phyloP scores from a whole-genome alignment of 805 yeast species.

The Saturnispora dispora region DNA sequence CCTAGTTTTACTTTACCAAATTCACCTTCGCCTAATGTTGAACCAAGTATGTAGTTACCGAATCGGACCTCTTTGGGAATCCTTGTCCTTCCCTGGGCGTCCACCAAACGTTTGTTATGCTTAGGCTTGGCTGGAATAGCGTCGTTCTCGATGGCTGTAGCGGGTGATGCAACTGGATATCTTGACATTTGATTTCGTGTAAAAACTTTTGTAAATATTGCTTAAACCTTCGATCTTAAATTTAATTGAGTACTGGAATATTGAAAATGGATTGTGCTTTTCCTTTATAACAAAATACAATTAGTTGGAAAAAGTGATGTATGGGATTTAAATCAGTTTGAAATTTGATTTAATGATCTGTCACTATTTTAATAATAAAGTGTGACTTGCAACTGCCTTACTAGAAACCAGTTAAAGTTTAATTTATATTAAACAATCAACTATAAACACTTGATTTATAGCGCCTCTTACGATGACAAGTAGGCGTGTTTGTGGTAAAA shows the following conservation, averaged over 20 bases:
- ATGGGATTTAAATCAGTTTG: neutral
- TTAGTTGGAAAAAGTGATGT: neutral
- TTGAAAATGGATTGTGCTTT: neutral
- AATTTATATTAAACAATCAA: neutral
- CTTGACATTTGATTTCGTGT: neutral
- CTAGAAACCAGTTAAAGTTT: neutral
- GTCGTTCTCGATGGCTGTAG: neutral
- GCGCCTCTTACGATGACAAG: neutral
- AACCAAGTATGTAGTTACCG: constrained; percentile 84
- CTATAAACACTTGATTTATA: neutral
- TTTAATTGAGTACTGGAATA: neutral
- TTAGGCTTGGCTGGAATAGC: neutral
- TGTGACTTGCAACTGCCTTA: neutral
- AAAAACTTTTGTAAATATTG: neutral
- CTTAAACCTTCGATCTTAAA: neutral
- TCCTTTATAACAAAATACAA: neutral
- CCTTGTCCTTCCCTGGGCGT: constrained; percentile 5
- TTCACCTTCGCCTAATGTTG: constrained; percentile 96
- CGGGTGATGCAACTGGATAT: neutral
- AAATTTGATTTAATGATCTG: neutral
- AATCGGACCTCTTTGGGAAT: constrained; percentile 63
- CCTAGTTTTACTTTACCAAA: constrained; percentile 96
- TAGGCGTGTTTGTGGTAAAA: neutral
- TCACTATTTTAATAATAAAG: neutral
- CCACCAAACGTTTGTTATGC: constrained; percentile 7